Evolutionary conservation across 2,329 filamentous ascomycete species (phyloP).

Genomic region (Fusarium odoratissimum): DNA sequence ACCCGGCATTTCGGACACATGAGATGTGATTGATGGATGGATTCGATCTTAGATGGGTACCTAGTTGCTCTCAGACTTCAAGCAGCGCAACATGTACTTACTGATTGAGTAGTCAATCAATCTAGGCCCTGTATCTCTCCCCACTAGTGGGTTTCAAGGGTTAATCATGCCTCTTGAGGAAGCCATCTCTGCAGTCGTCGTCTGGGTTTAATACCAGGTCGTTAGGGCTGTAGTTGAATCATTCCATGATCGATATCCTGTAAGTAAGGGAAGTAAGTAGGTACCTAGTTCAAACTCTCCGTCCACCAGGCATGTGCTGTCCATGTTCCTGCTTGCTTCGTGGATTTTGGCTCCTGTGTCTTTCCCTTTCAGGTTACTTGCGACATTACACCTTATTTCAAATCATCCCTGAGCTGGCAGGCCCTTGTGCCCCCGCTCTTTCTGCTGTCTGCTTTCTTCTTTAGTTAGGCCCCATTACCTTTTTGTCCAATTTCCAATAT

Average conservation of each 20-base stretch:
- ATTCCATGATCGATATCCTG: neutral
- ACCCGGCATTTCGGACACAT: slow-evolving; percentile 11
- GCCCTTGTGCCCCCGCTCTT: slow-evolving; percentile 18
- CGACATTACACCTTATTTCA: slow-evolving; percentile 6
- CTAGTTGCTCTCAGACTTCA: neutral
- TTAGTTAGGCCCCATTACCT: slow-evolving; percentile 9
- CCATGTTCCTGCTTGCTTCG: slow-evolving; percentile 8
- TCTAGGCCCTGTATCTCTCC: neutral
- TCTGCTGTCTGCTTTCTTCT: slow-evolving; percentile 1
- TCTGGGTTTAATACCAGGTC: neutral
- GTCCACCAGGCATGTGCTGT: neutral
- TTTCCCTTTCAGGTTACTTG: slow-evolving; percentile 1
- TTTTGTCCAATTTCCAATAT: slow-evolving; percentile 26
- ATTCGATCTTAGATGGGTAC: neutral
- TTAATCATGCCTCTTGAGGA: slow-evolving; percentile 14
- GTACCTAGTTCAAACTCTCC: neutral
- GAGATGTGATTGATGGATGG: slow-evolving; percentile 8
- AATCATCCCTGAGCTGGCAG: slow-evolving; percentile 16
- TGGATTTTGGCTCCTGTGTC: neutral
- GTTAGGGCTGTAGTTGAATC: slow-evolving; percentile 19
- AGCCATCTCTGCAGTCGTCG: slow-evolving; percentile 4
- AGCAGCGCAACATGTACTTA: neutral
- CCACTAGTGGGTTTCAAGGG: neutral
- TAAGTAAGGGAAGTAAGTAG: neutral
- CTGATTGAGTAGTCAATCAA: neutral